Evolutionary conservation across 371 early-diverging fungal genomes (phyloP).

Genomic region (Blastocladiella emersonii): DNA sequence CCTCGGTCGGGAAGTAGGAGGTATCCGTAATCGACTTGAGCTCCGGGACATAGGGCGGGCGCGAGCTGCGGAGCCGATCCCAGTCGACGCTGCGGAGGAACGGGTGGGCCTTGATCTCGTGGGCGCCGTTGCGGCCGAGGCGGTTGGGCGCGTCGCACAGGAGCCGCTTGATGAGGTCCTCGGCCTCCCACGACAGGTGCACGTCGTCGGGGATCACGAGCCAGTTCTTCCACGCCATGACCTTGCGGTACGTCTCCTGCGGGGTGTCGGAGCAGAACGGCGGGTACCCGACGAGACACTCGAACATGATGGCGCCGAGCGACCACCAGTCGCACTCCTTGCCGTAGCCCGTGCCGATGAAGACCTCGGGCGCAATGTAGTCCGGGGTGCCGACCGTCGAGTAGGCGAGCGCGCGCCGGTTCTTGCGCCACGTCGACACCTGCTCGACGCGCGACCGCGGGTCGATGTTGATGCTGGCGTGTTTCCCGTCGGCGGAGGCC

Average conservation of each 20-base stretch:
- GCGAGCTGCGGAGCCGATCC: conserved; percentile 58
- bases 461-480: conserved; percentile 56
- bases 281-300: conserved; percentile 91
- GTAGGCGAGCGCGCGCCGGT: conserved; percentile 74
- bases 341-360: conserved; percentile 84
- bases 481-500: conserved; percentile 23
- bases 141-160: conserved; percentile 74
- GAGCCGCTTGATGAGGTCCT: conserved; percentile 76
- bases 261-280: conserved; percentile 92
- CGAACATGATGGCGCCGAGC: conserved; percentile 94
- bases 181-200: conserved; percentile 74
- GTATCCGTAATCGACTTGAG: conserved; percentile 92
- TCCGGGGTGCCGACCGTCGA: conserved; percentile 96
- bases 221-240: conserved; percentile 84
- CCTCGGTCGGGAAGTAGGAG: conserved; percentile 90
- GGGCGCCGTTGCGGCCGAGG: conserved; percentile 59
- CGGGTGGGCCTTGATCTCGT: conserved; percentile 83
- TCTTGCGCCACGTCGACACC: conserved; percentile 93
- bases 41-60: conserved; percentile 88
- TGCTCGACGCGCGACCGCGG: conserved; percentile 62
- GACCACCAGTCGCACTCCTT: conserved; percentile 99
- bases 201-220: conserved; percentile 87
- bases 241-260: conserved; percentile 93
- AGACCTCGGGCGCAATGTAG: conserved; percentile 95
- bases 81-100: conserved; percentile 95